phyloP scores from a whole-genome alignment of 176 grass and related monocot genomes.

The Canna indica region DNA sequence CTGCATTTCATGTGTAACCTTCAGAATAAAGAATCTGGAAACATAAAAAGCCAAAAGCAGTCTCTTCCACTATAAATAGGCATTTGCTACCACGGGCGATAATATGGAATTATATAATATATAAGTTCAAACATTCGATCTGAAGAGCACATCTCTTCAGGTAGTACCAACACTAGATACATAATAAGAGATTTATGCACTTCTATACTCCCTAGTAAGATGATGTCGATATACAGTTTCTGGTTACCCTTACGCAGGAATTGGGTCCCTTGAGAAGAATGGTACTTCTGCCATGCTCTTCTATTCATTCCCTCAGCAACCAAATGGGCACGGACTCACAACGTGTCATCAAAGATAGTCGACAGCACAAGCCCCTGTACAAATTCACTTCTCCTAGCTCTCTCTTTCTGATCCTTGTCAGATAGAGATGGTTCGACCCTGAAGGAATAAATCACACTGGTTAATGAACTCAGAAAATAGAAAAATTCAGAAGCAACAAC shows the following conservation, averaged over 20 bases:
- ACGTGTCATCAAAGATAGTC: conserved; percentile 6
- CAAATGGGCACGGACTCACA: neutral
- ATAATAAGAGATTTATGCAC: neutral
- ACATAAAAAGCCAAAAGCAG: too few species aligned
- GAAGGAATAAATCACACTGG: neutral
- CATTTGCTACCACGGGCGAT: too few species aligned
- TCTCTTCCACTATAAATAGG: too few species aligned
- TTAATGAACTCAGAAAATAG: neutral
- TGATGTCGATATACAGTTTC: neutral
- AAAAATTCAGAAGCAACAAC: too few species aligned
- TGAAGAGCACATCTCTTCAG: too few species aligned
- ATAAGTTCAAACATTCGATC: too few species aligned
- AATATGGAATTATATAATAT: too few species aligned
- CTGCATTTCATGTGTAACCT: too few species aligned
- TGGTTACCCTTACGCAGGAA: neutral
- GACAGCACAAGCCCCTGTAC: conserved; percentile 9
- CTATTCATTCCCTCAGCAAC: neutral
- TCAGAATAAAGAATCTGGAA: too few species aligned
- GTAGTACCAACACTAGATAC: too few species aligned
- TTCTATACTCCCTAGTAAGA: neutral
- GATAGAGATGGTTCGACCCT: conserved; percentile 11
- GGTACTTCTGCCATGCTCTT: neutral
- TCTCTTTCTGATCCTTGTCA: conserved; percentile 17
- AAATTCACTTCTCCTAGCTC: conserved; percentile 9
- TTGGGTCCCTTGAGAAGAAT: neutral